phyloP scores from a whole-genome alignment of 2,329 filamentous ascomycete species.

The Teratosphaeria pseudoeucalypti region DNA sequence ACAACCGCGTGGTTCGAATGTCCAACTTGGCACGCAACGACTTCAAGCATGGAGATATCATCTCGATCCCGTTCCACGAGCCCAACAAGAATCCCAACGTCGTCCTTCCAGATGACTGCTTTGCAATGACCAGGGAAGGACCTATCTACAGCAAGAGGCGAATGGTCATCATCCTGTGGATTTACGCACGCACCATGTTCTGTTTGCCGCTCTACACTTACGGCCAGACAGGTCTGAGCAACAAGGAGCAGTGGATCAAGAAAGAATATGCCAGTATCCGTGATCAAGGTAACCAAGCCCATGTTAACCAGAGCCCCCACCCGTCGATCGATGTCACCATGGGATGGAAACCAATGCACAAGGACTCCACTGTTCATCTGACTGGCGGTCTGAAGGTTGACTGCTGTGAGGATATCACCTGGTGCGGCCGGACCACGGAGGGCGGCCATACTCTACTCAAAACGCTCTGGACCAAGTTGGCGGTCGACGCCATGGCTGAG shows the following conservation, averaged over 20 bases:
- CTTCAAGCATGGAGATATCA: conserved; percentile 10
- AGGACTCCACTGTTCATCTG: conserved; percentile 4
- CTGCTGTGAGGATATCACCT: conserved; percentile 8
- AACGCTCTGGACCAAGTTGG: conserved; percentile 1
- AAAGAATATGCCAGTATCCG: conserved; percentile 7
- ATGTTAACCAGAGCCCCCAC: conserved; percentile 4
- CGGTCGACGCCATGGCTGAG: conserved; percentile 1
- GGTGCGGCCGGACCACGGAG: conserved; percentile 3
- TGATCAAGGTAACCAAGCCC: background rate
- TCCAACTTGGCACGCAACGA: conserved; percentile 4
- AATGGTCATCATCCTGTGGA: conserved; percentile 11
- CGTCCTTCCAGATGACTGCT: background rate
- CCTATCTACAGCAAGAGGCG: conserved; percentile 10
- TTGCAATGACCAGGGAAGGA: conserved; percentile 3
- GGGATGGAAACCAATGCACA: background rate
- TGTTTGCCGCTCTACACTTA: conserved; percentile 10
- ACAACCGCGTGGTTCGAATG: background rate
- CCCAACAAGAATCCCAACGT: conserved; percentile 10
- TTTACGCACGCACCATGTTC: conserved; percentile 6
- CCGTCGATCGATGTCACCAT: background rate
- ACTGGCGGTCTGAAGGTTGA: conserved; percentile 6
- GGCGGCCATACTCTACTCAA: background rate
- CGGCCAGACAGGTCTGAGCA: background rate
- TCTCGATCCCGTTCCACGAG: conserved; percentile 10
- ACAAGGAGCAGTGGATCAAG: conserved; percentile 1